Base-by-base conservation (phyloP, 768 basidiomycete species). In the Fistulinella prunicolor region DNA sequence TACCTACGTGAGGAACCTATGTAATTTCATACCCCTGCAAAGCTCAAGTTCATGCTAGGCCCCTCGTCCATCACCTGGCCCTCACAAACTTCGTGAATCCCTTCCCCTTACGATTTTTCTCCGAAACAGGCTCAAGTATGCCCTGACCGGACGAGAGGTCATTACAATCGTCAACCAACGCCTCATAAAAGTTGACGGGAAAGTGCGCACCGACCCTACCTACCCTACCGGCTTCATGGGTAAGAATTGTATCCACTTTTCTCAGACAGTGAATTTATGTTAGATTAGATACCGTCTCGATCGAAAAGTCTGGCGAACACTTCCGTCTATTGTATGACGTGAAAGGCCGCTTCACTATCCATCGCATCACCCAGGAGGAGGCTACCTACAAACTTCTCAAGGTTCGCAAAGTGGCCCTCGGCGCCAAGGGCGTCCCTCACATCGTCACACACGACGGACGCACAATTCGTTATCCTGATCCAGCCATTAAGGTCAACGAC, bases 401-500 rank as follows among this genome's bases (percentile, higher is more conserved):
- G 69, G 96, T 99, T 62, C 83, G 83, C 70, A 86, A 83, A 61
- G 88, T 95, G 35, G 92, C 93, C 54, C 75, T 98, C 58, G 96
- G 96, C 52, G 79, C 82, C 59, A 89, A 90, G 68, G 94, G 94
- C 60, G 94, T 99, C 41, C 96, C 96, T 46, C 85, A 94, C 79
- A 78, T 99, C 59, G 91, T 97, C 73, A 97, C 95, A 59, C 96
- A 99, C 77, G 96, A 99, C 65, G 96, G 96, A 44, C 93, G 96
- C 69, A 99, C 96, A 57, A 98, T 99, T 77, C 94, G 96, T 55
- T 99, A 97, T 77, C 95, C 96, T 59, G 96, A 99, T 72, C 96
- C 96, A 24, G 70, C 73, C 60, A 93, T 99, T 82, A 82, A 78
- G 64, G 92, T 90, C 71, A 95, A 98, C 80, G 96, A 98, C 76